phyloP scores from a whole-genome alignment of 176 grass and related monocot genomes.

The Ananas comosus region DNA sequence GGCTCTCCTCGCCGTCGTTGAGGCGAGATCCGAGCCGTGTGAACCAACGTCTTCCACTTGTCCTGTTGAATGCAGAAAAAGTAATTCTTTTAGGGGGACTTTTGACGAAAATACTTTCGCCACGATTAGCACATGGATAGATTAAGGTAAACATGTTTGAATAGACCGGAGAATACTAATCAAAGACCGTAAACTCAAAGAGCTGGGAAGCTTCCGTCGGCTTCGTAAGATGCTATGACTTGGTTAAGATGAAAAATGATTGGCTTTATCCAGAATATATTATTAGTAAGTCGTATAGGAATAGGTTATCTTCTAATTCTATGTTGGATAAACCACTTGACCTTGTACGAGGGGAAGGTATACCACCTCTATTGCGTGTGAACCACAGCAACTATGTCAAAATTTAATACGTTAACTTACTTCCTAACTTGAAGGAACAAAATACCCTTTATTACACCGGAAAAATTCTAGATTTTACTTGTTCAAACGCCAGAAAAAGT shows the following conservation, averaged over 20 bases:
- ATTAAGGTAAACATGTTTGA: slow-evolving; percentile 7
- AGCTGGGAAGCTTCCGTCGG: slow-evolving; percentile 35
- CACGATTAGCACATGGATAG: slow-evolving; percentile 39
- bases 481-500: no score
- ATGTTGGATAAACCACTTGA: slow-evolving; percentile 28
- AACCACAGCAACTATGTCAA: slow-evolving; percentile 20
- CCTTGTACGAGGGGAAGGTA: slow-evolving; percentile 29
- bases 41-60: slow-evolving; percentile 98
- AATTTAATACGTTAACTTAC: not conserved
- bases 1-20: slow-evolving; percentile 93
- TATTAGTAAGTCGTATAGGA: slow-evolving; percentile 54
- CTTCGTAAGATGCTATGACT: slow-evolving; percentile 28
- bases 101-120: slow-evolving; percentile 7
- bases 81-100: not conserved
- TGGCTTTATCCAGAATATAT: slow-evolving; percentile 32
- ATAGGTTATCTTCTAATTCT: slow-evolving; percentile 40
- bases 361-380: slow-evolving; percentile 21
- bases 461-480: no score
- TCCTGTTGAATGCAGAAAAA: slow-evolving; percentile 52
- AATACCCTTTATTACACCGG: not conserved
- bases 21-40: slow-evolving; percentile 92
- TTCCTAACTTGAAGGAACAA: not conserved
- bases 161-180: slow-evolving; percentile 39
- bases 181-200: slow-evolving; percentile 1
- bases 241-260: not conserved